Evolutionary conservation across 345 rosid genomes (phyloP).

Genomic region (Citropsis articulata): DNA sequence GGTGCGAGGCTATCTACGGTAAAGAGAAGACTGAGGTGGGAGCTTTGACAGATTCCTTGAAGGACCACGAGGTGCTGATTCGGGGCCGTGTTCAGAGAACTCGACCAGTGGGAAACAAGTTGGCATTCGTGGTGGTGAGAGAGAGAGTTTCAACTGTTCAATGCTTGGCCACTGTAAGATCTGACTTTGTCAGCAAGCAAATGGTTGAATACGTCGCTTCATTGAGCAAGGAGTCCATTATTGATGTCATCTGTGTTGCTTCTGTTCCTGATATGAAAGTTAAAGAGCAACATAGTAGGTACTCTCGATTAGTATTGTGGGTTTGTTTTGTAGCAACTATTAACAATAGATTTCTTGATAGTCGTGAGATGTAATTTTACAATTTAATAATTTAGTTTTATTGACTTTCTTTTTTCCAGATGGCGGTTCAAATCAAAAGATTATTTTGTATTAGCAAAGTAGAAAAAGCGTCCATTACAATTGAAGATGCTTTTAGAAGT

Average conservation of each 20-base stretch:
- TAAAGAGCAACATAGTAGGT: conserved; percentile 61
- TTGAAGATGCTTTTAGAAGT: conserved; percentile 83
- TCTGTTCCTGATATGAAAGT: conserved; percentile 39
- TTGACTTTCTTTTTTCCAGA: conserved; percentile 23
- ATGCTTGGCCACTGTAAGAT: conserved; percentile 51
- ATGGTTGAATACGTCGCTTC: conserved; percentile 61
- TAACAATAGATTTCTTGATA: neutral
- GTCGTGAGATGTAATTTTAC: neutral
- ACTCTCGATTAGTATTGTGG: neutral
- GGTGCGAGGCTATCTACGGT: conserved; percentile 36
- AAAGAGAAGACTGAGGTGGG: conserved; percentile 47
- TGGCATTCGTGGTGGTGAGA: conserved; percentile 65
- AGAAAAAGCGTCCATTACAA: conserved; percentile 50
- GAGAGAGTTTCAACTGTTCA: conserved; percentile 70
- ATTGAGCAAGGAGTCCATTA: conserved; percentile 63
- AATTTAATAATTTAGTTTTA: neutral
- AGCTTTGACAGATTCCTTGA: conserved; percentile 38
- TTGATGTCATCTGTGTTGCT: conserved; percentile 54
- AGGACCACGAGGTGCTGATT: conserved; percentile 46
- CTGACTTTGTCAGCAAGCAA: conserved; percentile 47
- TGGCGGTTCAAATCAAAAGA: conserved; percentile 64
- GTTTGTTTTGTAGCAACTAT: neutral
- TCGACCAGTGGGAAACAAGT: conserved; percentile 48
- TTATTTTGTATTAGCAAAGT: conserved; percentile 61
- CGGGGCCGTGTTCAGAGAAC: conserved; percentile 62